phyloP scores from a whole-genome alignment of 805 yeast species.

The Kluyveromyces nonfermentans region DNA sequence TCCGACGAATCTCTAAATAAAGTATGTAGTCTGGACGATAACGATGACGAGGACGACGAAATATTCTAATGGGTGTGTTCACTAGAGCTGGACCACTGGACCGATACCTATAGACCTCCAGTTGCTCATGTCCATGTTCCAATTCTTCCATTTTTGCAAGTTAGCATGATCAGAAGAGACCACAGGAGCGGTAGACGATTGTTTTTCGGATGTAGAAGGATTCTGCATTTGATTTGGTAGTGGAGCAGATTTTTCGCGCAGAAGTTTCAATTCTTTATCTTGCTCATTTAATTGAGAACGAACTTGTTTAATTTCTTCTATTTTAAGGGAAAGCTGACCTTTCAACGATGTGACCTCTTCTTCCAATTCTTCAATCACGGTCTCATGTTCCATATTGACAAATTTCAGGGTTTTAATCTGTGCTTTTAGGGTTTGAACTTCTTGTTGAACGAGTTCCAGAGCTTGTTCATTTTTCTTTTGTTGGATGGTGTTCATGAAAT shows the following conservation, averaged over 20 bases:
- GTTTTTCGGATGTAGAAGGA: constrained; percentile 1
- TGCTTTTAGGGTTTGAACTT: constrained; percentile 30
- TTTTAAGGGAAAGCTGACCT: constrained; percentile 19
- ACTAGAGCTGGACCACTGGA: constrained; percentile 41
- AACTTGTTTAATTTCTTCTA: constrained; percentile 17
- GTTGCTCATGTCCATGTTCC: constrained; percentile 77
- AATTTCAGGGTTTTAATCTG: constrained; percentile 28
- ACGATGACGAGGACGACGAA: neutral
- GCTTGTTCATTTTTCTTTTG: constrained; percentile 29
- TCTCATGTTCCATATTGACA: constrained; percentile 27
- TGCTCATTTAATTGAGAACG: constrained; percentile 22
- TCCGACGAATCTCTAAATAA: neutral
- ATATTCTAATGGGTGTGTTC: neutral
- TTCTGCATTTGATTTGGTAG: neutral
- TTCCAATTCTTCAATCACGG: constrained; percentile 29
- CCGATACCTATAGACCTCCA: constrained; percentile 74
- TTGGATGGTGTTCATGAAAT: constrained; percentile 23
- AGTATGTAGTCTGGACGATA: neutral
- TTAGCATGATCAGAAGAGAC: constrained; percentile 38
- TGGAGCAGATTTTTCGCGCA: constrained; percentile 3
- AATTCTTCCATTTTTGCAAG: constrained; percentile 66
- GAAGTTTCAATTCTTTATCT: constrained; percentile 10
- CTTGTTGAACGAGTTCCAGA: constrained; percentile 31
- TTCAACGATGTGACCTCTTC: constrained; percentile 29
- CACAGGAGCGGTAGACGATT: constrained; percentile 16